These are phyloP conservation scores for Geotrichum carabidarum DNA, from an alignment of 1,139 yeast genomes.

Conservation along the genomic window DNA sequence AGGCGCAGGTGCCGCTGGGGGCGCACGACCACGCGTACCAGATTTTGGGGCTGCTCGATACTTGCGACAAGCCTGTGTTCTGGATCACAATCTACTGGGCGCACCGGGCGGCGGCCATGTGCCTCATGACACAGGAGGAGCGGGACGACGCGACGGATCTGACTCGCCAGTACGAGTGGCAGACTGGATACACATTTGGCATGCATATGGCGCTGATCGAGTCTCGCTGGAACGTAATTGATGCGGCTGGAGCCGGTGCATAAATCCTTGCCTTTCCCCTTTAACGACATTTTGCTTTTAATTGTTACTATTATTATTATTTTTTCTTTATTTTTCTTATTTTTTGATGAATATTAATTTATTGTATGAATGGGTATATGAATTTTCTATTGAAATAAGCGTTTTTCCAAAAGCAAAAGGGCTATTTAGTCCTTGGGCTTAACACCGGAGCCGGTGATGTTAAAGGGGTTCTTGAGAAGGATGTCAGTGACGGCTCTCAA, in stretches of 20 bases:
- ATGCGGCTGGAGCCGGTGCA: conserved; percentile 4
- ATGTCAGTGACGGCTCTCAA: conserved; percentile 48
- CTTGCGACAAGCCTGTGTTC: conserved; percentile 14
- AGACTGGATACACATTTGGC: conserved; percentile 16
- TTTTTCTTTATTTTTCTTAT: no score
- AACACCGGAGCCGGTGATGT: background rate
- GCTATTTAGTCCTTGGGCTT: background rate
- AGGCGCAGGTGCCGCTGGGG: conserved; percentile 12
- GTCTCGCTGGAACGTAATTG: conserved; percentile 16
- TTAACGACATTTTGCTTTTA: no score
- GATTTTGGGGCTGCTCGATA: conserved; percentile 15
- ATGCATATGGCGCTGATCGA: conserved; percentile 13
- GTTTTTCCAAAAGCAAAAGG: background rate
- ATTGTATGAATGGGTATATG: no score
- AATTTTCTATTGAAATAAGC: background rate
- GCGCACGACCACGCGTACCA: conserved; percentile 16
- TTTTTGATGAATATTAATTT: no score
- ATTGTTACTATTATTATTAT: no score
- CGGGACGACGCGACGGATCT: conserved; percentile 18
- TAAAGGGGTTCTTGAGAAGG: conserved; percentile 17
- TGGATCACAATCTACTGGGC: conserved; percentile 19
- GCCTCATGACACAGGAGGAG: conserved; percentile 13
- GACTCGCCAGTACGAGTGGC: conserved; percentile 20
- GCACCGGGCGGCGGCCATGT: conserved; percentile 15
- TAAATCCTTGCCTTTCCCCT: no score